Evolutionary conservation across 768 basidiomycete genomes (phyloP), one percentile per base, ranked within the genome.

Genomic region (Boletus vinaceobasis): DNA sequence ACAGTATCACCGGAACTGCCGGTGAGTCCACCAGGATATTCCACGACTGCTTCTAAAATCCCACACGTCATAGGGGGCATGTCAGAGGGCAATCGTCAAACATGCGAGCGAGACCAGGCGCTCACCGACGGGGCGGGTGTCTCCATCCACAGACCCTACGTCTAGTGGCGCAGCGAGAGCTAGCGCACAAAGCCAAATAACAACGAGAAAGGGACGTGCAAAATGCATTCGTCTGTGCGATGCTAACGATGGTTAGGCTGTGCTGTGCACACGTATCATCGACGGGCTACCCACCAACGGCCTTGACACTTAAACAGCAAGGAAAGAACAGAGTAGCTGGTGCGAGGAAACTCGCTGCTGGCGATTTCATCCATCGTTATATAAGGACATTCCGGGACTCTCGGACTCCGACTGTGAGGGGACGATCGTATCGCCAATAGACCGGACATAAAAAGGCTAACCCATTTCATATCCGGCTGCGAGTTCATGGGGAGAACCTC

Each of bases 161-260:
- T 11, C 38, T 13, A 3, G 17, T 8, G 42, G 50, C n/a, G 37
- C 29, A n/a, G 43, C 50, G 43, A 44, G 31, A 10, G 26, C 43
- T 5, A 56, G 13, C 19, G 48, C 21, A 26, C 37, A 56, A 11
- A 49, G 27, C 4, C 21, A 45, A 23, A 29, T 29, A 0, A 10
- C 1, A 3, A 45, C 3, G 4, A 56, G 8, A 13, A 56, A 19
- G 27, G 9, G 6, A 1, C 7, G 48, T 8, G 39, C 4, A 10
- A 57, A 39, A 36, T 19, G 32, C 55, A 57, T 58, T 26, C 11
- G 15, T 29, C 54, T 57, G 29, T 45, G 7, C 7, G 19, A 36
- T 15, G 23, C 19, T 5, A 10, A 43, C 2, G 14, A 23, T 4
- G 23, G 9, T 52, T 5, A 44, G 26, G 17, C 15, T 10, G 48